phyloP scores from a whole-genome alignment of 805 yeast genomes.

The Yamadazyma paraphyllophila region DNA sequence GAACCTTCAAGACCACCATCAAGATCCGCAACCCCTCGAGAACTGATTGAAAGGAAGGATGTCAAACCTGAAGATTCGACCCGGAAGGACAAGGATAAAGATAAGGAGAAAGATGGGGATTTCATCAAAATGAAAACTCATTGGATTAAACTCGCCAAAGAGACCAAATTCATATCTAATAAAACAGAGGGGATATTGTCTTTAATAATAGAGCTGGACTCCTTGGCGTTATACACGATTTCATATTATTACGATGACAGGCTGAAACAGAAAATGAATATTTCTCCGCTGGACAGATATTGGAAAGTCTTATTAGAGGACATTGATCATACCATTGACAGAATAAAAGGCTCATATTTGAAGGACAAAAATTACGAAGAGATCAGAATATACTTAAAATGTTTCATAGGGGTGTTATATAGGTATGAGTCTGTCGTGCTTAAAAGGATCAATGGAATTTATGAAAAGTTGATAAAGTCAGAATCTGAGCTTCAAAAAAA shows the following conservation, averaged over 20 bases:
- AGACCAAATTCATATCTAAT: conserved; percentile 14
- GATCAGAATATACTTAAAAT: conserved; percentile 4
- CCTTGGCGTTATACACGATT: conserved; percentile 24
- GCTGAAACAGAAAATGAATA: conserved; percentile 23
- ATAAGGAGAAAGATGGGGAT: conserved; percentile 1
- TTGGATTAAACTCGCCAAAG: conserved; percentile 23
- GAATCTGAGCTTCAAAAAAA: conserved; percentile 19
- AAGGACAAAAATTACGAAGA: conserved; percentile 6
- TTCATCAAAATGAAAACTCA: conserved; percentile 15
- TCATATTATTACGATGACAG: conserved; percentile 33
- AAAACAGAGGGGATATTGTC: conserved; percentile 20
- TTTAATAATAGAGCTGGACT: conserved; percentile 26
- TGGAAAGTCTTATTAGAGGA: conserved; percentile 26
- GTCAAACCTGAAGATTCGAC: not conserved
- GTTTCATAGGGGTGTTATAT: conserved; percentile 22
- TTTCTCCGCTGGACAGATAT: conserved; percentile 28
- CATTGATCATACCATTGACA: conserved; percentile 17
- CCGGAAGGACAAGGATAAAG: not conserved
- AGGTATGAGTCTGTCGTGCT: conserved; percentile 28
- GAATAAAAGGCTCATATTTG: conserved; percentile 10
- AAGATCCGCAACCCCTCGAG: too few species aligned
- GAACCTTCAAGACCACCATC: not conserved
- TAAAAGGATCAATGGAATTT: conserved; percentile 29
- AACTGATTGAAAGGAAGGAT: not conserved
- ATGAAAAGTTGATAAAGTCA: conserved; percentile 24